Conservation (phyloP, 768 basidiomycete species). For the Paxillus involutus region DNA sequence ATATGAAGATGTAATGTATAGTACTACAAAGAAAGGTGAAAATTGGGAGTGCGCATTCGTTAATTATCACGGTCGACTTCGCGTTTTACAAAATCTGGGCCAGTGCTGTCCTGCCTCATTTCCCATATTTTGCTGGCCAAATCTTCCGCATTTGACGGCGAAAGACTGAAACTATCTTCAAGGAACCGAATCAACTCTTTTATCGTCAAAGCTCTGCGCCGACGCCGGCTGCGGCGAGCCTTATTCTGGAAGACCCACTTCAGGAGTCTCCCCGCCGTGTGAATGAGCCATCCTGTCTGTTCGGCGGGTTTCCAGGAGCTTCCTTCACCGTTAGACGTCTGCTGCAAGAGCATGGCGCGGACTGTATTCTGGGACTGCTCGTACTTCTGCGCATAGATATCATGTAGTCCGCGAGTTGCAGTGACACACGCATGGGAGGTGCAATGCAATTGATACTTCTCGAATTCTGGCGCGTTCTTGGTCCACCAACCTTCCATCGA, state of each 20-base stretch:
- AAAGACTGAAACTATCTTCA: constrained; percentile 22
- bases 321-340: constrained; percentile 9
- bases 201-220: constrained; percentile 9
- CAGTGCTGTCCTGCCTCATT: constrained; percentile 16
- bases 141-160: constrained; percentile 18
- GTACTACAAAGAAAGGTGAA: too few species aligned
- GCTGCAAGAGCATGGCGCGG: constrained; percentile 19
- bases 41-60: too few species aligned
- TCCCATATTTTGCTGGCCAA: constrained; percentile 25
- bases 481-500: constrained; percentile 36
- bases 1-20: too few species aligned
- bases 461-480: constrained; percentile 33
- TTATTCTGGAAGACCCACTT: constrained; percentile 20
- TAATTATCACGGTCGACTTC: too few species aligned
- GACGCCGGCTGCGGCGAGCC: constrained; percentile 5
- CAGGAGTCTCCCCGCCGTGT: constrained; percentile 18
- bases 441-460: constrained; percentile 20
- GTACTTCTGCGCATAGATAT: constrained; percentile 29
- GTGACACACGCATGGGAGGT: constrained; percentile 40
- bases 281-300: constrained; percentile 22
- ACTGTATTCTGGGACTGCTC: constrained; percentile 30
- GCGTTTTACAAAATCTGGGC: constrained; percentile 26
- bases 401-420: constrained; percentile 27
- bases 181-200: constrained; percentile 22
- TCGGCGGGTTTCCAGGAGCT: constrained; percentile 24